phyloP scores from a whole-genome alignment of 768 basidiomycete genomes.

The Russula earlei region DNA sequence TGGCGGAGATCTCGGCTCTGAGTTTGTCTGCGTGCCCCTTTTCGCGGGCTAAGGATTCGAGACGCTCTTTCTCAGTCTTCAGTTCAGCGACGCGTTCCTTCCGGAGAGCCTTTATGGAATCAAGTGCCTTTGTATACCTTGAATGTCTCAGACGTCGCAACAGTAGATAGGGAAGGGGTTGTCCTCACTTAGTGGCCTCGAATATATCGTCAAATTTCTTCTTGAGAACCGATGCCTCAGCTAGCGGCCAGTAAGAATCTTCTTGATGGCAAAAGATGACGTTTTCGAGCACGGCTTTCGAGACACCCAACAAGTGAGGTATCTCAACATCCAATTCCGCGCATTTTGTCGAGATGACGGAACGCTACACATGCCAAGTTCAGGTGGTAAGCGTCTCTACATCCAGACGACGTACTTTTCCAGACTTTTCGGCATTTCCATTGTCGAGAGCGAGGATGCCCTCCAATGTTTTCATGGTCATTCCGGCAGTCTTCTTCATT shows the following conservation, averaged over 20 bases:
- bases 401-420: slow-evolving; percentile 50
- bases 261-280: slow-evolving; percentile 99
- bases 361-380: slow-evolving; percentile 43
- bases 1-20: slow-evolving; percentile 50
- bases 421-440: slow-evolving; percentile 50
- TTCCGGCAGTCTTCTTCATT: slow-evolving; percentile 74
- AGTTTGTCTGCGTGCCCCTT: slow-evolving; percentile 85
- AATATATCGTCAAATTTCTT: slow-evolving; percentile 99
- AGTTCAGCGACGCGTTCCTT: slow-evolving; percentile 88
- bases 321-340: slow-evolving; percentile 95
- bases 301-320: slow-evolving; percentile 87
- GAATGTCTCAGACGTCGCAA: neutral
- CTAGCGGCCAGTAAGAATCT: slow-evolving; percentile 95
- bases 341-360: slow-evolving; percentile 91
- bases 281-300: slow-evolving; percentile 96
- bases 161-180: neutral
- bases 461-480: slow-evolving; percentile 98
- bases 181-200: slow-evolving; percentile 80
- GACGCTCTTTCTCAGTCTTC: slow-evolving; percentile 85
- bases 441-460: slow-evolving; percentile 74
- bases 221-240: slow-evolving; percentile 84
- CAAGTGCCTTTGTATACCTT: slow-evolving; percentile 95
- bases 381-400: neutral
- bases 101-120: slow-evolving; percentile 79
- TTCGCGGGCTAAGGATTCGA: slow-evolving; percentile 68